Evolutionary conservation across 176 grass and related monocot genomes (phyloP).

Genomic region (Paspalum vaginatum): DNA sequence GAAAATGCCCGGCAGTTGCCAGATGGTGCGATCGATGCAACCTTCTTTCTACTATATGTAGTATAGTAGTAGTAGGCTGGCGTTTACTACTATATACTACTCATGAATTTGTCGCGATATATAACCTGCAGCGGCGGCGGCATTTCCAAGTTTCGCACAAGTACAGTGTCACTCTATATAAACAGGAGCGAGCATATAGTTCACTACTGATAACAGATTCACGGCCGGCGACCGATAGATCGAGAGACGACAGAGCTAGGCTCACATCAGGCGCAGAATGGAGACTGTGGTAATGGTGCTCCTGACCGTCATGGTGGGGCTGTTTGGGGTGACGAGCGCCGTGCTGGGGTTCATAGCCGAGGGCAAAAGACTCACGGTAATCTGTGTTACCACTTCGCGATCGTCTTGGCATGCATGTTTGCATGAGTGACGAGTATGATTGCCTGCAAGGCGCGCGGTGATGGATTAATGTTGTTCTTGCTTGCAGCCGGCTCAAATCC

Average conservation of each 20-base stretch:
- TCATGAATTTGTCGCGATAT: too few species aligned
- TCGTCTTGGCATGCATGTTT: not conserved
- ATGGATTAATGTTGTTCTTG: not conserved
- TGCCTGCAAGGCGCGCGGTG: not conserved
- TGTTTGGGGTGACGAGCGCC: constrained; percentile 22
- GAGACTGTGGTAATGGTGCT: not conserved
- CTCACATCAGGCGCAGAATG: not conserved
- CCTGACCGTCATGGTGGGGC: not conserved
- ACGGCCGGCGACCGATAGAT: too few species aligned
- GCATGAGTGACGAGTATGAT: not conserved
- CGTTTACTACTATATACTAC: too few species aligned
- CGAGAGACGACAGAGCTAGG: not conserved
- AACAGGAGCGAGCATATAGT: too few species aligned
- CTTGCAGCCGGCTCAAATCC: constrained; percentile 9
- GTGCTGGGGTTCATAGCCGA: constrained; percentile 47
- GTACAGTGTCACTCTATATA: too few species aligned
- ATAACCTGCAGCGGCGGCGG: too few species aligned
- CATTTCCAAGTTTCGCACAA: too few species aligned
- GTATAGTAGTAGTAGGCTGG: too few species aligned
- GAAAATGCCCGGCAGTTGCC: too few species aligned
- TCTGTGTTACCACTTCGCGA: not conserved
- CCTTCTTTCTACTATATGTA: too few species aligned
- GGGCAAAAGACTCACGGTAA: constrained; percentile 32
- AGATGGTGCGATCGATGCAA: too few species aligned
- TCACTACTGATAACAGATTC: too few species aligned